Base-by-base conservation (phyloP, 192 early-diverging fungal species). In the Entomortierella chlamydospora region DNA sequence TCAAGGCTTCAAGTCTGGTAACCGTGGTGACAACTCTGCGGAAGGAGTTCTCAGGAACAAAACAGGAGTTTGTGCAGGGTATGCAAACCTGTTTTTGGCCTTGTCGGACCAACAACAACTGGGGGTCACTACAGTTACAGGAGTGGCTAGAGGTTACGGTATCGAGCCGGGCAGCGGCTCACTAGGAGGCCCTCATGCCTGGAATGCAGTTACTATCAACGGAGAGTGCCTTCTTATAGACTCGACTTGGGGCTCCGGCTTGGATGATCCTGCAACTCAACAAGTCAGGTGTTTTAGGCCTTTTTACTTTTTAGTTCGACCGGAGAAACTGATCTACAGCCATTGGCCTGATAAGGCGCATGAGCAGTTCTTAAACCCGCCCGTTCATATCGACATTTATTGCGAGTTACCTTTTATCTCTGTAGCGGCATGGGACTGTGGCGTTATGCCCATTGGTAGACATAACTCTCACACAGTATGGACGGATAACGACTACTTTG, bases 221-320 rank as follows among this genome's bases (percentile, higher is more conserved):
- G 87, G 86, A 12, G 83, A 87, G 66, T 77, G 71, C 31, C 69
- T 84, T 7, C 72, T 90, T 23, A 83, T 90, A 28, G 88, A 90
- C 31, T 81, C 85, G 22, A 90, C 88, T 0, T 90, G 88, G 88
- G 88, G 86, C 33, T 68, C 86, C 17, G 87, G 53, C 41, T 45
- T 23, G 54, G 70, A 41, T 50, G 28, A 13, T n/a, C 25, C 10
- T 50, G 34, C 49, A 6, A 60, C 47, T 2, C 13, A 83, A 22
- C 20, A 53, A n/a, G 57, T 60, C 20, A 79, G 72, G 26, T 41
- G 31, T 13, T 84, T 85, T 45, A 57, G 81, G 33, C 84, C 87
- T 5, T 72, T 72, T 23, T 86, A 87, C 53, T 90, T 90, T 63
- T 67, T 90, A 28, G 60, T 70, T 12, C 55, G 66, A 26, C 87